Percentiles rank a stretch among this genome's conserved stretches.
Evolutionary conservation across 306 rosid genomes (phyloP).

Genomic region (Pyrus betulifolia): DNA sequence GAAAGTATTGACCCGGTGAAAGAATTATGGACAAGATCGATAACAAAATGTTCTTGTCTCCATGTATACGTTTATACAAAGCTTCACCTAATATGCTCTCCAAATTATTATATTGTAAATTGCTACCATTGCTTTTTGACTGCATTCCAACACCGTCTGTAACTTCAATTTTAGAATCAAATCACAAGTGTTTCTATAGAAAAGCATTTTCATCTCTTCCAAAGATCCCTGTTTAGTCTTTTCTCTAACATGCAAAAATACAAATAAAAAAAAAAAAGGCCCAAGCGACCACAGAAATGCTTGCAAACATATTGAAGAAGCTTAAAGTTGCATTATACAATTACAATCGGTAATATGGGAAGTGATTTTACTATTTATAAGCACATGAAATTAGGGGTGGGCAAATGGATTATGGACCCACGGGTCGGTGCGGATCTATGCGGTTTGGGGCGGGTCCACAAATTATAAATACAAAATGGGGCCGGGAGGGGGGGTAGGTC

Average conservation of each 20-base stretch:
- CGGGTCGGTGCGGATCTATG: too few species aligned
- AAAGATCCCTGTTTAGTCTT: constrained; percentile 60
- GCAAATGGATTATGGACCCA: rapidly evolving
- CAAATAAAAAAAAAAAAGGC: not conserved
- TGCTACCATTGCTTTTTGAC: constrained; percentile 3
- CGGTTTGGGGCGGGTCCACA: rapidly evolving
- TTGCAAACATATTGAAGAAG: not conserved
- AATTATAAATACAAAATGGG: too few species aligned
- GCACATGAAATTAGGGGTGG: too few species aligned
- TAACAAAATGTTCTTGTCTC: too few species aligned
- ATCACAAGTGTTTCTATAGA: constrained; percentile 12
- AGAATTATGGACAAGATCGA: too few species aligned
- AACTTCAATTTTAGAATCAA: not conserved
- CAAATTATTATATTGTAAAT: not conserved
- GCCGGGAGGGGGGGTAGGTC: too few species aligned
- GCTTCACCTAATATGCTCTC: not conserved
- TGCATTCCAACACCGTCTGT: constrained; percentile 17
- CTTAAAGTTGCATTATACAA: not conserved
- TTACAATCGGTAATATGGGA: too few species aligned
- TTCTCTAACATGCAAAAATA: constrained; percentile 19
- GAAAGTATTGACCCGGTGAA: too few species aligned
- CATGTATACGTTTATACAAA: not conserved
- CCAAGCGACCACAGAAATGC: not conserved
- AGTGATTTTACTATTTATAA: too few species aligned
- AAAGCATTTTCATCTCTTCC: constrained; percentile 63